Evolutionary conservation across 2,329 filamentous ascomycete genomes (phyloP).

Genomic region (Cladosporium cucumerinum): DNA sequence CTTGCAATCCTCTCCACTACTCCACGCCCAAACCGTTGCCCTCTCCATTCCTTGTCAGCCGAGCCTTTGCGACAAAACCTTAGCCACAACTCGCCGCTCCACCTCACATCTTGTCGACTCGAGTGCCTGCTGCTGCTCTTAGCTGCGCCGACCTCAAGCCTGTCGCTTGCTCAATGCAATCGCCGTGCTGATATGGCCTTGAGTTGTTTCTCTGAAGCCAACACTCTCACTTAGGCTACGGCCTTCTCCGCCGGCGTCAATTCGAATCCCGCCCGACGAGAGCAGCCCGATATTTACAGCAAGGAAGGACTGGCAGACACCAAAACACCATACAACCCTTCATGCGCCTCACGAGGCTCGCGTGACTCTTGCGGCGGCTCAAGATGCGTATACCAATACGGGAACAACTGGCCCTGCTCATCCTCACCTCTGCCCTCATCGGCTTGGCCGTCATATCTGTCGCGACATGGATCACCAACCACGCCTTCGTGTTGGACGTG

Average conservation of each 20-base stretch:
- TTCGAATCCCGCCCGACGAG: background rate
- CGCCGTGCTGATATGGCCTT: slow-evolving; percentile 8
- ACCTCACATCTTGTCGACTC: background rate
- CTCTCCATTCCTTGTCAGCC: slow-evolving; percentile 2
- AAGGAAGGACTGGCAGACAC: background rate
- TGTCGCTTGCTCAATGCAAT: background rate
- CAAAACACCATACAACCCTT: background rate
- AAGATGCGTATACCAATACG: slow-evolving; percentile 81
- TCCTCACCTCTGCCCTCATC: slow-evolving; percentile 70
- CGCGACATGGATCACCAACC: slow-evolving; percentile 64
- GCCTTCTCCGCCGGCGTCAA: background rate
- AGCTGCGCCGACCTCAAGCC: background rate
- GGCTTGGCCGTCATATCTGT: slow-evolving; percentile 76
- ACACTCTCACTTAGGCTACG: background rate
- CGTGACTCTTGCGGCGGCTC: background rate
- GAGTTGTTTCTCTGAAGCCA: background rate
- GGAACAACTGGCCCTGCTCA: slow-evolving; percentile 78
- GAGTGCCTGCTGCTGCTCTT: background rate
- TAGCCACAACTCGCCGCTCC: background rate
- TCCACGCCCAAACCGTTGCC: background rate
- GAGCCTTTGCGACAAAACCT: slow-evolving; percentile 4
- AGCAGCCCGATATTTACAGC: background rate
- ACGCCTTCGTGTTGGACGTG: slow-evolving; percentile 58
- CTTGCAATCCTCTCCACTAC: background rate
- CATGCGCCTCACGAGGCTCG: slow-evolving; percentile 15